A percentile compares a stretch with the other conserved stretches of the same genome.
Conservation (phyloP, 2,329 filamentous ascomycete genomes). For the Drechslerella stenobrocha region DNA sequence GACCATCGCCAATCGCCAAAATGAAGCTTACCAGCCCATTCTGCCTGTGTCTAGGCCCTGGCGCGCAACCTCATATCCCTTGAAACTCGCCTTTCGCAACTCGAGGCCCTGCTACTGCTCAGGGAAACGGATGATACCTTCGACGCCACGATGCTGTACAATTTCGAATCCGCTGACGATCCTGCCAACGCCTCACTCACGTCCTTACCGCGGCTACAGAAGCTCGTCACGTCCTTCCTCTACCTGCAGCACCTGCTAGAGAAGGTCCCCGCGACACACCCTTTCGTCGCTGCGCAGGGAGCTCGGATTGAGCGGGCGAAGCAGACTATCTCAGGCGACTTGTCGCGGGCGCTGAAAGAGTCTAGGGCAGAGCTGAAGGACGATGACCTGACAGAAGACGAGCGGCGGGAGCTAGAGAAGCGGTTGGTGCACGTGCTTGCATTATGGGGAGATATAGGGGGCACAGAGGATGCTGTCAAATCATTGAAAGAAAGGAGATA, state of each 20-base stretch:
- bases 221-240: constrained; percentile 64
- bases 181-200: constrained; percentile 47
- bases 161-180: constrained; percentile 54
- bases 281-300: constrained; percentile 65
- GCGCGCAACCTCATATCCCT: constrained; percentile 47
- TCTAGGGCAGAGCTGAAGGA: constrained; percentile 50
- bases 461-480: constrained; percentile 64
- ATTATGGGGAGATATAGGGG: constrained; percentile 66
- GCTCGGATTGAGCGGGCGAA: constrained; percentile 63
- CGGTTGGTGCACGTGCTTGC: constrained; percentile 63
- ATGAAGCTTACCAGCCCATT: not conserved
- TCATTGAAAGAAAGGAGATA: constrained; percentile 58
- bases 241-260: constrained; percentile 60
- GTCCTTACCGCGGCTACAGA: constrained; percentile 59
- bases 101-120: constrained; percentile 33
- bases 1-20: not conserved
- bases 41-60: constrained; percentile 21
- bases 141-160: constrained; percentile 51
- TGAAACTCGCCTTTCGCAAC: constrained; percentile 38
- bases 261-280: constrained; percentile 63
- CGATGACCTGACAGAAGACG: constrained; percentile 53
- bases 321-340: constrained; percentile 67
- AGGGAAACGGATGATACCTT: constrained; percentile 36
- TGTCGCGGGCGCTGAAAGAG: constrained; percentile 67
- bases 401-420: constrained; percentile 54